Conservation (phyloP, 2,329 filamentous ascomycete species). For the Escovopsis sp. region DNA sequence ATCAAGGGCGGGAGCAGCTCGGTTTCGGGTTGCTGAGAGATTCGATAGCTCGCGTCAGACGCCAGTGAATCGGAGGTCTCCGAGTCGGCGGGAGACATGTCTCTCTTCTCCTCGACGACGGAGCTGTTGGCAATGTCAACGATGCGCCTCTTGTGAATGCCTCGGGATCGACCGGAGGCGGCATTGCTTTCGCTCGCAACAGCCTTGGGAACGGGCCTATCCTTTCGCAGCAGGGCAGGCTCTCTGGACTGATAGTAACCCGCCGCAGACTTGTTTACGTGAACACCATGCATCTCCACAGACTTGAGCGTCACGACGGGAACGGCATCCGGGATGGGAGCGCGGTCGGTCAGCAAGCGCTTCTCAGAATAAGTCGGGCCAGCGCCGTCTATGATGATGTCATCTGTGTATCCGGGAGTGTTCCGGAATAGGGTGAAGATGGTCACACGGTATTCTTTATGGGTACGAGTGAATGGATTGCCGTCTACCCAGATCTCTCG, state of each 20-base stretch:
- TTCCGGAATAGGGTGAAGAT: constrained; percentile 95
- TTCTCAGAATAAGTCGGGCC: constrained; percentile 76
- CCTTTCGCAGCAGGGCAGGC: constrained; percentile 41
- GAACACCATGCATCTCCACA: constrained; percentile 45
- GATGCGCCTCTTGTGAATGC: constrained; percentile 47
- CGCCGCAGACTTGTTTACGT: constrained; percentile 54
- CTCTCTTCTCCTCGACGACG: constrained; percentile 8
- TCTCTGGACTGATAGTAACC: constrained; percentile 38
- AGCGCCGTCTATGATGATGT: constrained; percentile 75
- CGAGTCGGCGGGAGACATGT: constrained; percentile 18
- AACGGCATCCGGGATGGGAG: constrained; percentile 57
- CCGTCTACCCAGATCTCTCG: constrained; percentile 84
- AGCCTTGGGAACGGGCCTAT: constrained; percentile 36
- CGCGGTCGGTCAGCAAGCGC: constrained; percentile 70
- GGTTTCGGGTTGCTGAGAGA: constrained; percentile 27
- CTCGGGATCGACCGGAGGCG: constrained; percentile 44
- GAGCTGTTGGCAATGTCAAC: constrained; percentile 44
- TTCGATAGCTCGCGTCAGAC: constrained; percentile 25
- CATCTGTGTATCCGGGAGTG: constrained; percentile 78
- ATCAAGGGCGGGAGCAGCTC: constrained; percentile 17
- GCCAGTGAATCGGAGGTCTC: constrained; percentile 9
- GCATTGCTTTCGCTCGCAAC: constrained; percentile 44
- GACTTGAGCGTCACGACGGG: constrained; percentile 61
- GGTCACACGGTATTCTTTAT: constrained; percentile 69
- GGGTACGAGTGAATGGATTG: constrained; percentile 82